These are phyloP conservation scores for Arthrobotrys conoides DNA, from an alignment of 2,329 filamentous ascomycete species.

Conservation along the genomic window DNA sequence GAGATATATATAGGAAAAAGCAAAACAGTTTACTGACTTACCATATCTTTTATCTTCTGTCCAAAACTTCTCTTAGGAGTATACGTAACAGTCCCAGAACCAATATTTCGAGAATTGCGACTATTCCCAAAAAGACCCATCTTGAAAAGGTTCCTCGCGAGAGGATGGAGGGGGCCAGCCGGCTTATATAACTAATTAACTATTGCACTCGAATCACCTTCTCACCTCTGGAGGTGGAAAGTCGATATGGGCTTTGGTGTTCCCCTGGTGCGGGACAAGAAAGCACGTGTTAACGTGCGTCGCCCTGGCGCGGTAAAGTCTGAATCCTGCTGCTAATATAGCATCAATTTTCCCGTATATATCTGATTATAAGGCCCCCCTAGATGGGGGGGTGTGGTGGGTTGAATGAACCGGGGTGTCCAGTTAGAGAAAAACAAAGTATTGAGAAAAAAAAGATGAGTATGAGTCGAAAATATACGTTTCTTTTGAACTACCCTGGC, in stretches of 20 bases:
- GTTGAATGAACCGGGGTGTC: neutral
- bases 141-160: neutral
- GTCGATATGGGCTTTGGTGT: neutral
- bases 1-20: neutral
- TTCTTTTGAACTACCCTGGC: neutral
- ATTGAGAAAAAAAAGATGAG: neutral
- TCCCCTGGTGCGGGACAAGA: neutral
- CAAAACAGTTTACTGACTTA: conserved; percentile 17
- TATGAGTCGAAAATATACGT: conserved; percentile 19
- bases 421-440: neutral
- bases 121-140: conserved; percentile 37
- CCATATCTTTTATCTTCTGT: conserved; percentile 44
- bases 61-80: conserved; percentile 33
- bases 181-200: conserved; percentile 28
- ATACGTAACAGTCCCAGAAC: neutral
- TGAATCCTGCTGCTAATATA: conserved; percentile 33
- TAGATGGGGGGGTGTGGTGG: conserved; percentile 18
- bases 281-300: conserved; percentile 12
- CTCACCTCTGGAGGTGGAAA: neutral
- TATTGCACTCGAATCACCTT: neutral
- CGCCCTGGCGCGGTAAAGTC: conserved; percentile 1
- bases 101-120: neutral
- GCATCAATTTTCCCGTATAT: neutral
- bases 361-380: conserved; percentile 11
- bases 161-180: neutral